These are phyloP conservation scores for Solanum bulbocastanum DNA, from an alignment of 257 asterid species.

Conservation along the genomic window DNA sequence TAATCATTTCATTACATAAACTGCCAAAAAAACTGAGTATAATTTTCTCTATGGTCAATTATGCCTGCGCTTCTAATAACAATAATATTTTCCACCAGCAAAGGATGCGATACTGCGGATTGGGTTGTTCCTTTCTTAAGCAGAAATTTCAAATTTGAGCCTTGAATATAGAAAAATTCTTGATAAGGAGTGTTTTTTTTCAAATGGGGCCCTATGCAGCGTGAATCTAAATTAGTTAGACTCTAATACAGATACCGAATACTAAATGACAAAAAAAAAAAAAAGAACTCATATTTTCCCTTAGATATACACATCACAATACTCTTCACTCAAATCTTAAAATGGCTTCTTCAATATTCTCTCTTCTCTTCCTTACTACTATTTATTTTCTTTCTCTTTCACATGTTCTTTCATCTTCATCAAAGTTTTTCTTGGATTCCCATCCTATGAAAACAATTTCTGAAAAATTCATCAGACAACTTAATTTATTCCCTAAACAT, in stretches of 20 bases:
- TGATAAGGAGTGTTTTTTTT: too few species aligned
- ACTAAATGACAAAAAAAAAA: too few species aligned
- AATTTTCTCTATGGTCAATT: not conserved
- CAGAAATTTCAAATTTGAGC: too few species aligned
- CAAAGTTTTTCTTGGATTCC: not conserved
- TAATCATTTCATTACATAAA: too few species aligned
- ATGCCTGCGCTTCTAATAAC: not conserved
- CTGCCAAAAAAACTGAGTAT: too few species aligned
- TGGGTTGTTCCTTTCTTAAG: too few species aligned
- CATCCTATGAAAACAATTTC: not conserved
- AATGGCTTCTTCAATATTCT: not conserved
- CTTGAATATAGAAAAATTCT: too few species aligned
- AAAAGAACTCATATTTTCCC: not conserved
- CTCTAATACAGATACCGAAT: too few species aligned
- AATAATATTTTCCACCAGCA: too few species aligned
- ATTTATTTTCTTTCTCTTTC: not conserved
- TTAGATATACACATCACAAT: not conserved
- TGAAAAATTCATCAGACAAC: not conserved
- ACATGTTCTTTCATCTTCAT: not conserved
- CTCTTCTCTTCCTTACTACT: not conserved
- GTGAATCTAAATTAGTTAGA: too few species aligned
- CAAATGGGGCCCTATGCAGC: too few species aligned
- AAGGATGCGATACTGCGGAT: too few species aligned
- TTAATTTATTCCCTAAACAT: not conserved
- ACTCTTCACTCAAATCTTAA: not conserved